Conservation (phyloP, 192 early-diverging fungal genomes). For the Mortierella alpina region DNA sequence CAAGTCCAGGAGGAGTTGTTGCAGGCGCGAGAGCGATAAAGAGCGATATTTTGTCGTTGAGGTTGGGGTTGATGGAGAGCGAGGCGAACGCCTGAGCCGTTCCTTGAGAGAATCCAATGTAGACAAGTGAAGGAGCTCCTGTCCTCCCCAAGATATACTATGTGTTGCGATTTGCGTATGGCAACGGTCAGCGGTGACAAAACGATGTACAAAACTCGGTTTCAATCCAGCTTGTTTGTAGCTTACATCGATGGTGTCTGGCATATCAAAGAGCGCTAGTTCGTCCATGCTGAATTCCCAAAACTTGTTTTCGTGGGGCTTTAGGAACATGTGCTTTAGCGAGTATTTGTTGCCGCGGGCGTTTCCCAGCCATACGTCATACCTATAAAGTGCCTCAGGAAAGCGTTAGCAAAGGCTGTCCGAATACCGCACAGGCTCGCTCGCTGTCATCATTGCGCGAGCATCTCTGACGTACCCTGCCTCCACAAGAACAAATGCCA, state of each 20-base stretch:
- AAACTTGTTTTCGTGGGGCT: constrained; percentile 75
- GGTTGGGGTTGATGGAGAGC: constrained; percentile 77
- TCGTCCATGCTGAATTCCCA: constrained; percentile 98
- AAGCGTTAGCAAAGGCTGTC: background rate
- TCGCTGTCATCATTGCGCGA: background rate
- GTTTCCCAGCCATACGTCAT: constrained; percentile 98
- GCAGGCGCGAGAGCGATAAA: constrained; percentile 94
- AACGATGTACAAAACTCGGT: background rate
- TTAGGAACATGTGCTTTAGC: constrained; percentile 80
- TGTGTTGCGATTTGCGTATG: background rate
- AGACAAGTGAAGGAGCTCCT: constrained; percentile 82
- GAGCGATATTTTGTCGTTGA: constrained; percentile 88
- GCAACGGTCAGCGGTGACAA: background rate
- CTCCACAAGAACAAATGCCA: constrained; percentile 89
- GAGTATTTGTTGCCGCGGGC: constrained; percentile 95
- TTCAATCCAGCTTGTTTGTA: too few species aligned
- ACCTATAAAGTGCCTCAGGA: constrained; percentile 52
- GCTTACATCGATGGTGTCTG: constrained; percentile 82
- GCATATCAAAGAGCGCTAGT: constrained; percentile 87
- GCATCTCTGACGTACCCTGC: constrained; percentile 60
- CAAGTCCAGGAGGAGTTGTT: constrained; percentile 84
- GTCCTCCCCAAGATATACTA: constrained; percentile 88
- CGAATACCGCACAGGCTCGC: background rate
- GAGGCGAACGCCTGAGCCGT: constrained; percentile 90
- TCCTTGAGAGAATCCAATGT: constrained; percentile 98